phyloP scores from a whole-genome alignment of 148 eudicot genomes.

The Persicaria maculosa region DNA sequence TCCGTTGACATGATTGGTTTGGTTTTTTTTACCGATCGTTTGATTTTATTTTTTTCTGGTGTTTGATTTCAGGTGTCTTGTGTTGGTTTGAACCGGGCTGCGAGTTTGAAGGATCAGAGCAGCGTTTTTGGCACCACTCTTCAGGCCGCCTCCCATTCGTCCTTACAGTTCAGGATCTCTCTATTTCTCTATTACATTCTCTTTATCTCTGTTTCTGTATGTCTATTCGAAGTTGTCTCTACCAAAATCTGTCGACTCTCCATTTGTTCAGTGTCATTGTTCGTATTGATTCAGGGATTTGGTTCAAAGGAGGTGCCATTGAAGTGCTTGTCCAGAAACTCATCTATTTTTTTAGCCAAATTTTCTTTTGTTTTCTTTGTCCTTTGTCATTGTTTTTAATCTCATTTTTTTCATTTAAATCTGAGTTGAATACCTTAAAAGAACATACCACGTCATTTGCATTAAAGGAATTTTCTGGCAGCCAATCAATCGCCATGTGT shows the following conservation, averaged over 20 bases:
- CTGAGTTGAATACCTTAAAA: too few species aligned
- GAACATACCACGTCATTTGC: neutral
- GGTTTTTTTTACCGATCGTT: neutral
- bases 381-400: neutral
- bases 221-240: neutral
- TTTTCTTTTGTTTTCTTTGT: neutral
- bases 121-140: slow-evolving; percentile 35
- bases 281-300: neutral
- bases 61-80: slow-evolving; percentile 36
- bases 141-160: slow-evolving; percentile 32
- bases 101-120: slow-evolving; percentile 37
- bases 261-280: neutral
- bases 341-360: neutral
- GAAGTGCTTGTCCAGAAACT: neutral
- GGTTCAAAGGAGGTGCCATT: neutral
- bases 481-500: neutral
- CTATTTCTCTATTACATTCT: neutral
- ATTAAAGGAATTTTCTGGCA: neutral
- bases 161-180: slow-evolving; percentile 42
- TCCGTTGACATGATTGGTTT: too few species aligned
- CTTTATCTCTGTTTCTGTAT: neutral
- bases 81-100: slow-evolving; percentile 25
- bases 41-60: neutral
- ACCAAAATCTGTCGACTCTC: neutral
- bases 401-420: neutral